Conservation (phyloP, 2,329 filamentous ascomycete genomes). For the Penicillium sp. region DNA sequence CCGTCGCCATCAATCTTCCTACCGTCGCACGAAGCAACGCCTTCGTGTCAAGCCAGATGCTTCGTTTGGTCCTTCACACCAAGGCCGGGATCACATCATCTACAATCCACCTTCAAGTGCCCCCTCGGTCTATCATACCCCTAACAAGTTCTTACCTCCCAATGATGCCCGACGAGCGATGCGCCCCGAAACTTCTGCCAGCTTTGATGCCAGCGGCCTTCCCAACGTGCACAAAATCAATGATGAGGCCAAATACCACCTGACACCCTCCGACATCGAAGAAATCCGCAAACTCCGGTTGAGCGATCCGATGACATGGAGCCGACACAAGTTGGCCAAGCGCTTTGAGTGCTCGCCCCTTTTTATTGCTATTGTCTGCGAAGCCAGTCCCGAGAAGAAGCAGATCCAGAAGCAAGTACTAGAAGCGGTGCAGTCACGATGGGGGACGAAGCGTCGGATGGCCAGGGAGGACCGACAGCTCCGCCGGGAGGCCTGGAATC, state of each 20-base stretch:
- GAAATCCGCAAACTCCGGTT: conserved; percentile 59
- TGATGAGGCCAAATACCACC: conserved; percentile 62
- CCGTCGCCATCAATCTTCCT: conserved; percentile 50
- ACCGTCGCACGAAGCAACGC: conserved; percentile 51
- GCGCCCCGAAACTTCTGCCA: conserved; percentile 36
- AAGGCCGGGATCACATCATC: conserved; percentile 56
- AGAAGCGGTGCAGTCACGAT: conserved; percentile 57
- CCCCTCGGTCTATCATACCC: conserved; percentile 64
- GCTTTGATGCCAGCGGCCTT: conserved; percentile 32
- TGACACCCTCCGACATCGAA: conserved; percentile 56
- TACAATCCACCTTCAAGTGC: conserved; percentile 67
- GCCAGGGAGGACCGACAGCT: conserved; percentile 62
- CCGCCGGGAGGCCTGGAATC: conserved; percentile 62
- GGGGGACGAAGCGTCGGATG: conserved; percentile 60
- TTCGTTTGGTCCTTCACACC: conserved; percentile 46
- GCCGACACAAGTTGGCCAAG: conserved; percentile 58
- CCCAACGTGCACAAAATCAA: conserved; percentile 52
- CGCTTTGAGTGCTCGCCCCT: conserved; percentile 63
- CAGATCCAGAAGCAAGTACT: conserved; percentile 48
- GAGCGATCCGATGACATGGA: conserved; percentile 61
- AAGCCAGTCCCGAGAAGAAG: conserved; percentile 53
- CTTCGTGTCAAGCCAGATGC: conserved; percentile 54
- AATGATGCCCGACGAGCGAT: conserved; percentile 56
- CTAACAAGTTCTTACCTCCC: conserved; percentile 62
- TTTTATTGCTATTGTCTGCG: conserved; percentile 61